Evolutionary conservation across 768 basidiomycete species (phyloP).

Genomic region (Mycena amicta): DNA sequence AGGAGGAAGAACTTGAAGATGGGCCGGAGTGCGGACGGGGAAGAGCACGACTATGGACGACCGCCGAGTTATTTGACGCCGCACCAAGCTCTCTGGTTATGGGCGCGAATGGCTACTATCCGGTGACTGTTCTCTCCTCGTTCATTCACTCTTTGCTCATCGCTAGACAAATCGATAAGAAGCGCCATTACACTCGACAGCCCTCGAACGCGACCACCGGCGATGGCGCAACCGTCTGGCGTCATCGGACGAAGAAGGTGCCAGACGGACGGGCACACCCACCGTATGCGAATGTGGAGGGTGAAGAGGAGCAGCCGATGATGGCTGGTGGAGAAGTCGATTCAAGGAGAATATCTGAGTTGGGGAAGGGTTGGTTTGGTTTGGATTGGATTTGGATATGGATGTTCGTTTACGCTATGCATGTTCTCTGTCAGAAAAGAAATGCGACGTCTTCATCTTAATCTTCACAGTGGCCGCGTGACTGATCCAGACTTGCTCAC

Average conservation of each 20-base stretch:
- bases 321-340: conserved; percentile 20
- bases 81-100: conserved; percentile 42
- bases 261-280: conserved; percentile 57
- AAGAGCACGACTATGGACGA: no score
- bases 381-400: no score
- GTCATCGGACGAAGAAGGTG: conserved; percentile 68
- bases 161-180: no score
- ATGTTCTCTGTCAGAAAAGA: no score
- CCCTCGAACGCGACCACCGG: conserved; percentile 23
- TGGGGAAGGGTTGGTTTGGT: no score
- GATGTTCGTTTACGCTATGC: no score
- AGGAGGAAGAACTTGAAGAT: conserved; percentile 63
- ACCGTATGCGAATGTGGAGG: no score
- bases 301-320: neutral
- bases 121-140: no score
- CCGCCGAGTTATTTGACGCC: conserved; percentile 66
- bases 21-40: conserved; percentile 31
- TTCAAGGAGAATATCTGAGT: conserved; percentile 25
- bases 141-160: no score
- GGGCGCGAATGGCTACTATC: conserved; percentile 59
- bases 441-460: no score
- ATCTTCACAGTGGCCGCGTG: no score
- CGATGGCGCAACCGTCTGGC: conserved; percentile 38
- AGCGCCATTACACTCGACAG: conserved; percentile 22
- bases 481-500: no score